Conservation (phyloP, 495 filamentous ascomycete genomes). For the Halenospora varia region DNA sequence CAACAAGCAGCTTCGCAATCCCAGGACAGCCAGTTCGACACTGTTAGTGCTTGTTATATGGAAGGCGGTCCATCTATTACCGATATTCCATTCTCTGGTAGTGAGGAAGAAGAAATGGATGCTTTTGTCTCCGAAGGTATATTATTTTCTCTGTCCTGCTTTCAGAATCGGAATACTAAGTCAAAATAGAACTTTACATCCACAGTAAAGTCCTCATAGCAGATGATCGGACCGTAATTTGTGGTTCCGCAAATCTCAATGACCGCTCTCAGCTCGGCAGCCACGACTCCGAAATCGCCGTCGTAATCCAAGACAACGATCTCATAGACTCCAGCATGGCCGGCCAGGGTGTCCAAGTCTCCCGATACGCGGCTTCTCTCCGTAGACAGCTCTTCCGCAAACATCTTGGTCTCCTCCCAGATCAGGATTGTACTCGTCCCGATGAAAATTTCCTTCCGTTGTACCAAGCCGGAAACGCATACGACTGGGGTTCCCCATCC, state of each 20-base stretch:
- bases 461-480: conserved; percentile 60
- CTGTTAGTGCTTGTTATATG: conserved; percentile 82
- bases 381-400: conserved; percentile 86
- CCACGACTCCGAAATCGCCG: conserved; percentile 75
- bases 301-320: conserved; percentile 72
- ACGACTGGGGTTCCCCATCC: conserved; percentile 76
- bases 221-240: conserved; percentile 84
- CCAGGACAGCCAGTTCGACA: conserved; percentile 56
- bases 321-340: conserved; percentile 68
- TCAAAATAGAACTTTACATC: conserved; percentile 61
- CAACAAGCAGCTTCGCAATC: conserved; percentile 59
- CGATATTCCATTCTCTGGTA: conserved; percentile 74
- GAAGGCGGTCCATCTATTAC: conserved; percentile 70
- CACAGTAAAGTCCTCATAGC: conserved; percentile 93
- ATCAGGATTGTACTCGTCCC: conserved; percentile 58
- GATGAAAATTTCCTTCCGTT: conserved; percentile 75
- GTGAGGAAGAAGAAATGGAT: conserved; percentile 70
- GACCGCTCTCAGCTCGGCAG: conserved; percentile 87
- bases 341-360: conserved; percentile 63
- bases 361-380: conserved; percentile 78
- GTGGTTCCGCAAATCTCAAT: conserved; percentile 91
- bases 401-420: conserved; percentile 78
- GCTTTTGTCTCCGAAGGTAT: conserved; percentile 76
- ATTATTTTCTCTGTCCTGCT: not conserved
- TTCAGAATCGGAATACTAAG: not conserved